phyloP scores from a whole-genome alignment of 1,284 basidiomycete genomes.

The Ceratobasidium sp. region DNA sequence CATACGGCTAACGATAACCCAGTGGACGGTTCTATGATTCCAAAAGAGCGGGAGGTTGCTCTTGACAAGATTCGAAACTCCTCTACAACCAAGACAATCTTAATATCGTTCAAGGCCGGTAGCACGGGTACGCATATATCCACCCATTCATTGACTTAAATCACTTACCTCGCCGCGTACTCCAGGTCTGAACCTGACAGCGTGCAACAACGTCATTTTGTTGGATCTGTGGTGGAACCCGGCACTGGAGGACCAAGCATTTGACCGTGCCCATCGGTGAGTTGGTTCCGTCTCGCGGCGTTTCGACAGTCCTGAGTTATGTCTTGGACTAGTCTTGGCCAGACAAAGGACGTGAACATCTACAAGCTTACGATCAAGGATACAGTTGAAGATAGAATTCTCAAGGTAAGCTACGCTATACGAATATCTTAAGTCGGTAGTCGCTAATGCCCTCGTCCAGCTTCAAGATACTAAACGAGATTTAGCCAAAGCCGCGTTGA shows the following conservation, averaged over 20 bases:
- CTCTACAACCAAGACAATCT: conserved; percentile 75
- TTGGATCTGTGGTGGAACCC: conserved; percentile 98
- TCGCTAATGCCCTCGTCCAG: conserved; percentile 56
- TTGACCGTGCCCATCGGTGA: conserved; percentile 89
- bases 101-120: conserved; percentile 98
- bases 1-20: background rate
- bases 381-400: conserved; percentile 92
- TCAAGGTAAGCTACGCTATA: conserved; percentile 65
- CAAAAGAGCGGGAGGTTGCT: conserved; percentile 80
- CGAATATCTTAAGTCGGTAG: background rate
- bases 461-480: conserved; percentile 91
- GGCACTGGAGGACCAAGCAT: conserved; percentile 92
- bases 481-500: conserved; percentile 86
- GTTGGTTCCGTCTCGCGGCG: conserved; percentile 34
- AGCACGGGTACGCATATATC: conserved; percentile 75
- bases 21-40: conserved; percentile 92
- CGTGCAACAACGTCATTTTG: conserved; percentile 94
- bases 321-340: conserved; percentile 71
- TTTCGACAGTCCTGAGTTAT: background rate
- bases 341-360: conserved; percentile 89
- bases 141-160: conserved; percentile 20
- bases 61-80: conserved; percentile 80
- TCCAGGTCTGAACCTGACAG: conserved; percentile 90
- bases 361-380: conserved; percentile 92
- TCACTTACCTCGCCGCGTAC: conserved; percentile 23